Evolutionary conservation across 257 asterid genomes (phyloP).

Genomic region (Paulownia fortunei): DNA sequence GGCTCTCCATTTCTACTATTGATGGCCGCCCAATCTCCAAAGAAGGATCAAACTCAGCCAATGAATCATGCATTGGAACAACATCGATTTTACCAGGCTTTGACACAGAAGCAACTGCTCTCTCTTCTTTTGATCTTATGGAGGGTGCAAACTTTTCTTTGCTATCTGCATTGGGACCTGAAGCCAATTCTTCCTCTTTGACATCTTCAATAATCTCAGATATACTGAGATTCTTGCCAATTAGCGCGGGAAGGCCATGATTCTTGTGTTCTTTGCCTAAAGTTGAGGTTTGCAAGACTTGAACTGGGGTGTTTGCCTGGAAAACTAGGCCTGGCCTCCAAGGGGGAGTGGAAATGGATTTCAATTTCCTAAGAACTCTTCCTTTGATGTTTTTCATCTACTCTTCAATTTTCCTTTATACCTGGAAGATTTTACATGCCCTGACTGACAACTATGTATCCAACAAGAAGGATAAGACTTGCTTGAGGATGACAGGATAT

Average conservation of each 20-base stretch:
- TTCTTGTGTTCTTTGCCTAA: constrained; percentile 27
- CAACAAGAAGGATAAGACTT: too few species aligned
- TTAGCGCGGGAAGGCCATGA: neutral
- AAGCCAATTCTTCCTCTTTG: constrained; percentile 18
- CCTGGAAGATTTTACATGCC: too few species aligned
- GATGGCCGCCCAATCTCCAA: constrained; percentile 7
- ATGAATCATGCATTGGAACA: constrained; percentile 22
- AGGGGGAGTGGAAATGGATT: constrained; percentile 46
- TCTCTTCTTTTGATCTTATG: neutral
- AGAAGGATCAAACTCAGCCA: constrained; percentile 22
- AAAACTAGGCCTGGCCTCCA: constrained; percentile 36
- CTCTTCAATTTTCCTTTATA: neutral
- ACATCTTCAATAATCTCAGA: constrained; percentile 26
- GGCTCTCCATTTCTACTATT: neutral
- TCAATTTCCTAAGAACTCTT: constrained; percentile 53
- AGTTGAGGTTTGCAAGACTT: constrained; percentile 34
- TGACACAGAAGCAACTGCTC: neutral
- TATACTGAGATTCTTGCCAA: neutral
- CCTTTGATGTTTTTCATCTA: constrained; percentile 52
- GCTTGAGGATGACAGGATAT: too few species aligned
- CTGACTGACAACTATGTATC: too few species aligned
- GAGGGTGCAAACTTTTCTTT: constrained; percentile 12
- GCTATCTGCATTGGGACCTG: neutral
- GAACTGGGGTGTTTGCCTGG: constrained; percentile 30
- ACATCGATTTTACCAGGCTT: constrained; percentile 10